phyloP scores from a whole-genome alignment of 305 asterid species.

The Coffea humblotiana region DNA sequence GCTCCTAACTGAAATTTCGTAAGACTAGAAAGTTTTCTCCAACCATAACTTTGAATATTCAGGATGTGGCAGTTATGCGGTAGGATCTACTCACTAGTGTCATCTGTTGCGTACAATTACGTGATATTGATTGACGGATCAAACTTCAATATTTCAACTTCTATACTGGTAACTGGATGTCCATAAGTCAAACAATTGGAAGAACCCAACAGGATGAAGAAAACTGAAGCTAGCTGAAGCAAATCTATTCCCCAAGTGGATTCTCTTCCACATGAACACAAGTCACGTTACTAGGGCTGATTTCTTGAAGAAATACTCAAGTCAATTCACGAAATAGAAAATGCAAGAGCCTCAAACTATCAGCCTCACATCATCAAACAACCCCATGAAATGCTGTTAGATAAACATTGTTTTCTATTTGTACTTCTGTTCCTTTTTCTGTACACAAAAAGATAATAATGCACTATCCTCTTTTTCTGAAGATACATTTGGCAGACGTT shows the following conservation, averaged over 20 bases:
- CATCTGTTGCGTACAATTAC: not conserved
- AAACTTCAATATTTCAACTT: too few relatives aligned
- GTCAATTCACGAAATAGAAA: not conserved
- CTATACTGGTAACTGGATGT: too few relatives aligned
- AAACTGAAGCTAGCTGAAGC: not conserved
- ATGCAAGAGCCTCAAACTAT: not conserved
- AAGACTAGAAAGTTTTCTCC: not conserved
- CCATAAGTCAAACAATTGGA: too few relatives aligned
- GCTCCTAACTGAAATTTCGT: not conserved
- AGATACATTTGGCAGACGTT: not conserved
- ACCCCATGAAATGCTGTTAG: not conserved
- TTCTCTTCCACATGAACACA: too few relatives aligned
- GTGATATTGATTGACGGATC: not conserved
- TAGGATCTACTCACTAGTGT: not conserved
- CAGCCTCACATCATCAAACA: not conserved
- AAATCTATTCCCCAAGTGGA: not conserved
- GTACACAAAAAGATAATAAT: not conserved
- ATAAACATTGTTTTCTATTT: not conserved
- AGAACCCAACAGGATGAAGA: not conserved
- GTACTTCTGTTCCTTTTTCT: not conserved
- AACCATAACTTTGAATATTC: not conserved
- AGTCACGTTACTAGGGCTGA: not conserved
- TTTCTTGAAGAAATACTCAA: not conserved
- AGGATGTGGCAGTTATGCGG: not conserved
- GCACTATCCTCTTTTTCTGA: too few relatives aligned